Conservation (phyloP, 2,329 filamentous ascomycete genomes). For the Chaetomiaceae sp. region DNA sequence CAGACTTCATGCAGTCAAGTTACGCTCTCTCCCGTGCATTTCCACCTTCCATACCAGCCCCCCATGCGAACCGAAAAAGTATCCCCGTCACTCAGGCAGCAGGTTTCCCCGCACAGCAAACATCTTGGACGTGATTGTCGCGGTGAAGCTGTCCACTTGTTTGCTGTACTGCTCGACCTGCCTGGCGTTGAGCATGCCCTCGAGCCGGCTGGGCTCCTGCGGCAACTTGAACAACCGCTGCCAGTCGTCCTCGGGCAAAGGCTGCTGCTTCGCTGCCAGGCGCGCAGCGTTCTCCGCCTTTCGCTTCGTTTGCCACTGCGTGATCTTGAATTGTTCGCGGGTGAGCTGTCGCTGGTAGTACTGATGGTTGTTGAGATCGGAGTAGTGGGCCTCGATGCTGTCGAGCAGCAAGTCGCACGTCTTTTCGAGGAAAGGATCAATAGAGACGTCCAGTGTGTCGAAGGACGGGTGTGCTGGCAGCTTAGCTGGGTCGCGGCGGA, state of each 20-base stretch:
- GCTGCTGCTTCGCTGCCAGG: constrained; percentile 76
- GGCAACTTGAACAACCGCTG: constrained; percentile 97
- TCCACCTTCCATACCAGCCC: background rate
- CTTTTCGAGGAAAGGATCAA: constrained; percentile 97
- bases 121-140: constrained; percentile 91
- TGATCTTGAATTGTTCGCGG: constrained; percentile 93
- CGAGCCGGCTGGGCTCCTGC: constrained; percentile 84
- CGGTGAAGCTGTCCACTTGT: constrained; percentile 94
- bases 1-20: constrained; percentile 25
- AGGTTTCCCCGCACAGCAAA: constrained; percentile 80
- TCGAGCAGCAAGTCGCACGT: constrained; percentile 94
- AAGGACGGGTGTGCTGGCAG: constrained; percentile 77
- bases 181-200: constrained; percentile 89
- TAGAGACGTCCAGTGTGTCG: constrained; percentile 83
- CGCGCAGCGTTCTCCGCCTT: constrained; percentile 91
- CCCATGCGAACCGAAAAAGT: no score
- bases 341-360: constrained; percentile 88
- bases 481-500: constrained; percentile 58
- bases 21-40: constrained; percentile 1
- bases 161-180: constrained; percentile 98
- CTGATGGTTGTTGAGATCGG: constrained; percentile 98
- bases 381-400: constrained; percentile 96
- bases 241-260: constrained; percentile 95
- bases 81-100: constrained; percentile 44
- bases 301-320: constrained; percentile 92